Evolutionary conservation across 106 monocot genomes (phyloP).

Genomic region (Chionographis japonica): DNA sequence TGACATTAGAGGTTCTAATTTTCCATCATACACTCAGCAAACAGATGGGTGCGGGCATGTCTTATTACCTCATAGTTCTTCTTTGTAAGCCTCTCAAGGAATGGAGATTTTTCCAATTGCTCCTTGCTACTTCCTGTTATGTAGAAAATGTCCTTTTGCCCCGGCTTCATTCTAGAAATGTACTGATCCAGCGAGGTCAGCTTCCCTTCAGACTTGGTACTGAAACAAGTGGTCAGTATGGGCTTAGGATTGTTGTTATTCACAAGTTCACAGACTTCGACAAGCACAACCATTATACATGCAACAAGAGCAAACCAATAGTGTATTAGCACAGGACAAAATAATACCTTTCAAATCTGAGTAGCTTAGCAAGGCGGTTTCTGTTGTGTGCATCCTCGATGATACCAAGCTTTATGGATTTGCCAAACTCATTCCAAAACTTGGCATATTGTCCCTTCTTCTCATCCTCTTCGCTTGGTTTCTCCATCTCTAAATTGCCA

Average conservation of each 20-base stretch:
- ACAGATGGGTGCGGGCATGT: no score
- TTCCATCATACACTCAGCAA: neutral
- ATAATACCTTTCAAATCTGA: constrained; percentile 86
- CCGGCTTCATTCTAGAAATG: constrained; percentile 94
- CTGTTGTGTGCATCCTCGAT: constrained; percentile 96
- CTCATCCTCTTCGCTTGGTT: constrained; percentile 54
- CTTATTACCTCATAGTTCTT: constrained; percentile 85
- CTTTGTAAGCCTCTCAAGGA: constrained; percentile 91
- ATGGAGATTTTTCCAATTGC: constrained; percentile 95
- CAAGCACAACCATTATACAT: neutral
- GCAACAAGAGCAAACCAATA: neutral
- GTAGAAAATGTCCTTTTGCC: constrained; percentile 94
- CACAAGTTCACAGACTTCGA: neutral
- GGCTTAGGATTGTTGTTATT: neutral
- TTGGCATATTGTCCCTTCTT: constrained; percentile 88
- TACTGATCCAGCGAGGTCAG: constrained; percentile 86
- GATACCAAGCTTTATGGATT: constrained; percentile 98
- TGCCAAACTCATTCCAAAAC: constrained; percentile 98
- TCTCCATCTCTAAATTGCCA: constrained; percentile 33
- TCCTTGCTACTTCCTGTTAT: constrained; percentile 95
- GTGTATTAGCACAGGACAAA: neutral
- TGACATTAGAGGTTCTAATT: no score
- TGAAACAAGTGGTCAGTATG: constrained; percentile 23
- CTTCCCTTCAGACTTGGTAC: constrained; percentile 91
- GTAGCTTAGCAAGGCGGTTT: constrained; percentile 92